Percentiles rank a stretch among this genome's conserved stretches.
Evolutionary conservation across 805 yeast genomes (phyloP).

Genomic region (Teunomyces cretensis): DNA sequence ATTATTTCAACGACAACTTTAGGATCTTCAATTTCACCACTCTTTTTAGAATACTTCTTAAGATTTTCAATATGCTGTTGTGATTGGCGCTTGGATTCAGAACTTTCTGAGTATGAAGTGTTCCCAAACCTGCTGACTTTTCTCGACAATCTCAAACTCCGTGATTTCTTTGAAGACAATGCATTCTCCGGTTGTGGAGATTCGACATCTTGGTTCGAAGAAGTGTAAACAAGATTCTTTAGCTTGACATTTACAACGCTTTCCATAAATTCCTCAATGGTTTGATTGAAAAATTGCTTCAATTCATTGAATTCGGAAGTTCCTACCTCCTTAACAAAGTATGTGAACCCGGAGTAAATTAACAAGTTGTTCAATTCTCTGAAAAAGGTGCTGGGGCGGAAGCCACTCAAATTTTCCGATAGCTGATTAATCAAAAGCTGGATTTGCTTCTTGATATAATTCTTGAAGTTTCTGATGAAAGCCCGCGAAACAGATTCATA

Average conservation of each 20-base stretch:
- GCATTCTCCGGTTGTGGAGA: conserved; percentile 9
- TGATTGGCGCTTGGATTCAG: conserved; percentile 10
- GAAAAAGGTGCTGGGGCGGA: conserved; percentile 22
- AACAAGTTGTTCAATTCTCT: conserved; percentile 26
- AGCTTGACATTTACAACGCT: conserved; percentile 21
- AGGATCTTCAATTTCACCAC: conserved; percentile 32
- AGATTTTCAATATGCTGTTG: conserved; percentile 12
- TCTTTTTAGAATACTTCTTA: conserved; percentile 6
- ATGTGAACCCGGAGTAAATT: conserved; percentile 34
- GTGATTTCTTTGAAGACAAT: conserved; percentile 22
- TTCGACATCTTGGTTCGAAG: background rate
- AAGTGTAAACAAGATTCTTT: conserved; percentile 15
- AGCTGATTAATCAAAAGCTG: conserved; percentile 41
- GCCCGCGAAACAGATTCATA: conserved; percentile 56
- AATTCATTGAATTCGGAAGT: conserved; percentile 47
- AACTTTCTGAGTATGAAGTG: conserved; percentile 5
- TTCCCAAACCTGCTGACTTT: conserved; percentile 27
- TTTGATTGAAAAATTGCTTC: conserved; percentile 38
- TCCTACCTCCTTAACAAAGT: conserved; percentile 57
- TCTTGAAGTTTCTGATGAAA: conserved; percentile 49
- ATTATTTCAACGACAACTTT: conserved; percentile 33
- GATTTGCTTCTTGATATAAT: conserved; percentile 36
- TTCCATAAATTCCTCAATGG: conserved; percentile 28
- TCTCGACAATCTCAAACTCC: conserved; percentile 29
- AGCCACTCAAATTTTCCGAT: conserved; percentile 23